Conservation (phyloP, 179 eudicot genomes). For the Silene coronaria region DNA sequence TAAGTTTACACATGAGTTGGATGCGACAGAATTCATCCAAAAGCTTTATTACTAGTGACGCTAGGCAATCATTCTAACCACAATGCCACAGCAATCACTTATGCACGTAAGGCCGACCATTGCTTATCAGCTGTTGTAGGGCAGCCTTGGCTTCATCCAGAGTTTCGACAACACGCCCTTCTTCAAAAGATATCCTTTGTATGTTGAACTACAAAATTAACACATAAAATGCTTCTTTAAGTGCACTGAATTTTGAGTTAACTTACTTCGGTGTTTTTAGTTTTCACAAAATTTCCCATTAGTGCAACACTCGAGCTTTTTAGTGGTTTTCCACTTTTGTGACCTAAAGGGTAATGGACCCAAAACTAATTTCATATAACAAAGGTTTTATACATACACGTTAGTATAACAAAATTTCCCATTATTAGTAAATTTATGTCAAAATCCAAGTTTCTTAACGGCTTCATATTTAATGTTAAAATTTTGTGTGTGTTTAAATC, state of each 20-base stretch:
- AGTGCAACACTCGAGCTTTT: too few species aligned
- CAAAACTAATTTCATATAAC: too few species aligned
- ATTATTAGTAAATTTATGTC: too few species aligned
- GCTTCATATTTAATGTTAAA: too few species aligned
- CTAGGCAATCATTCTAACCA: neutral
- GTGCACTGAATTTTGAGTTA: neutral
- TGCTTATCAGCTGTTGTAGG: slow-evolving; percentile 58
- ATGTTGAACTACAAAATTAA: slow-evolving; percentile 65
- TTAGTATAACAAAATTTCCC: too few species aligned
- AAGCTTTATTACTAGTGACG: neutral
- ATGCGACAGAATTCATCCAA: slow-evolving; percentile 17
- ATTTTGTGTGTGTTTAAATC: too few species aligned
- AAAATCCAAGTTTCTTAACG: neutral
- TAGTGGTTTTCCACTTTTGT: too few species aligned
- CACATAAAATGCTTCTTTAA: neutral
- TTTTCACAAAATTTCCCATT: too few species aligned
- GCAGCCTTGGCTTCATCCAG: slow-evolving; percentile 94
- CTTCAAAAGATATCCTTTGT: slow-evolving; percentile 87
- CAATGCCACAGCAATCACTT: slow-evolving; percentile 23
- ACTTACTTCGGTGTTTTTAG: too few species aligned
- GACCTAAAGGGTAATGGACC: too few species aligned
- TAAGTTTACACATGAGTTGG: slow-evolving; percentile 3
- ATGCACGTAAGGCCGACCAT: slow-evolving; percentile 53
- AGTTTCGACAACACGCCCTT: slow-evolving; percentile 66
- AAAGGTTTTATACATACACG: too few species aligned